These are phyloP conservation scores for Besnoitia besnoiti DNA, from an alignment of 169 alveolate genomes.

Conservation along the genomic window DNA sequence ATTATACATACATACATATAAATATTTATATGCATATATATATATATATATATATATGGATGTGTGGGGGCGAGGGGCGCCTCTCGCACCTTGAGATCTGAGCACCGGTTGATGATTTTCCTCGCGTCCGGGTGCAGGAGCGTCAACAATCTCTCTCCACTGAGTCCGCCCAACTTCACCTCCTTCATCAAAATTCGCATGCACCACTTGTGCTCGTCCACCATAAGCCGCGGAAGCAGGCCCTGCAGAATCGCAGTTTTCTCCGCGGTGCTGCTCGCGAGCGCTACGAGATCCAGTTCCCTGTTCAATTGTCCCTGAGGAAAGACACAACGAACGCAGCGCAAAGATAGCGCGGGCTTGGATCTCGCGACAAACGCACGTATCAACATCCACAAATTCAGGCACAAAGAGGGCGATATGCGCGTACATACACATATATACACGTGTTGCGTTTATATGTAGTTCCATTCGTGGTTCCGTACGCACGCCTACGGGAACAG, in stretches of 20 bases:
- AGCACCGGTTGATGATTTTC: conserved; percentile 25
- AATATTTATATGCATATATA: no score
- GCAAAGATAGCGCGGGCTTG: neutral
- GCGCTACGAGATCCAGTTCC: neutral
- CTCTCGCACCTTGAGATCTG: neutral
- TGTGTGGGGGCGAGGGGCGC: no score
- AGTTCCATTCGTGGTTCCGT: no score
- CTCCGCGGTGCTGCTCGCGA: neutral
- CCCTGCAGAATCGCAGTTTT: neutral
- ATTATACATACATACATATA: no score
- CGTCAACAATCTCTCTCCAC: conserved; percentile 17
- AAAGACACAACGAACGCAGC: neutral
- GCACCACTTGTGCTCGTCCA: conserved; percentile 38
- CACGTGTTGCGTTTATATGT: no score
- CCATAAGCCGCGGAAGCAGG: conserved; percentile 24
- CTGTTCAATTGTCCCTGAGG: neutral
- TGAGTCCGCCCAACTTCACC: conserved; percentile 15
- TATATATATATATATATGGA: no score
- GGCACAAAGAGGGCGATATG: no score
- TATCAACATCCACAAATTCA: no score
- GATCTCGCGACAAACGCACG: no score
- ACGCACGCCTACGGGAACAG: no score
- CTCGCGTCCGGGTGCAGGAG: conserved; percentile 20
- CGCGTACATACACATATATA: no score
- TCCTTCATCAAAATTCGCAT: conserved; percentile 39